Evolutionary conservation across 768 basidiomycete genomes (phyloP).

Genomic region (Termitomyces heimii): DNA sequence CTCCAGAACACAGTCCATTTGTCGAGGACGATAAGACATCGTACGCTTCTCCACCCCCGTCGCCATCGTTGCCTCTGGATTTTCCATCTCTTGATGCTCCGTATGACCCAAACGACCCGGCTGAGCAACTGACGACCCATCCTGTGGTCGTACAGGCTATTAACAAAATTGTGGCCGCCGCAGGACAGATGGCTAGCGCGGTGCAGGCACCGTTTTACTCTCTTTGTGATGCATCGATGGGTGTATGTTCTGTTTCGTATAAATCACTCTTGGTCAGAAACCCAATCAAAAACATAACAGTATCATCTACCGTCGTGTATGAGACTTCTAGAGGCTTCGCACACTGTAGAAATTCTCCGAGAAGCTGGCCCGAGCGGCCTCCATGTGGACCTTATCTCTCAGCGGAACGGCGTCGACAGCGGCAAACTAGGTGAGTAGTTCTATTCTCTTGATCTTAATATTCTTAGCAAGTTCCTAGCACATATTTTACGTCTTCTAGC

Average conservation of each 20-base stretch:
- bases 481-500: conserved; percentile 73
- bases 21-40: conserved; percentile 2
- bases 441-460: not conserved
- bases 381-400: conserved; percentile 42
- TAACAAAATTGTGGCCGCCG: conserved; percentile 60
- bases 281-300: conserved; percentile 24
- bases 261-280: not conserved
- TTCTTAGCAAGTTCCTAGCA: conserved; percentile 29
- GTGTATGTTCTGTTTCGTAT: conserved; percentile 34
- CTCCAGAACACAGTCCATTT: conserved; percentile 3
- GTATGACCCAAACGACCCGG: conserved; percentile 35
- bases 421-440: conserved; percentile 43
- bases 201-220: conserved; percentile 66
- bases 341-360: conserved; percentile 64
- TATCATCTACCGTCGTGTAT: conserved; percentile 74
- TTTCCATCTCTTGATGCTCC: conserved; percentile 54
- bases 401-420: conserved; percentile 36
- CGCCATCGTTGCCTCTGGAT: conserved; percentile 32
- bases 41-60: conserved; percentile 27
- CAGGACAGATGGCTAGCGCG: conserved; percentile 58
- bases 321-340: conserved; percentile 66
- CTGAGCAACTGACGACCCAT: conserved; percentile 53
- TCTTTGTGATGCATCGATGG: conserved; percentile 70
- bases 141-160: conserved; percentile 57
- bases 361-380: conserved; percentile 51